phyloP scores from a whole-genome alignment of 257 asterid species.

The Henckelia pumila region DNA sequence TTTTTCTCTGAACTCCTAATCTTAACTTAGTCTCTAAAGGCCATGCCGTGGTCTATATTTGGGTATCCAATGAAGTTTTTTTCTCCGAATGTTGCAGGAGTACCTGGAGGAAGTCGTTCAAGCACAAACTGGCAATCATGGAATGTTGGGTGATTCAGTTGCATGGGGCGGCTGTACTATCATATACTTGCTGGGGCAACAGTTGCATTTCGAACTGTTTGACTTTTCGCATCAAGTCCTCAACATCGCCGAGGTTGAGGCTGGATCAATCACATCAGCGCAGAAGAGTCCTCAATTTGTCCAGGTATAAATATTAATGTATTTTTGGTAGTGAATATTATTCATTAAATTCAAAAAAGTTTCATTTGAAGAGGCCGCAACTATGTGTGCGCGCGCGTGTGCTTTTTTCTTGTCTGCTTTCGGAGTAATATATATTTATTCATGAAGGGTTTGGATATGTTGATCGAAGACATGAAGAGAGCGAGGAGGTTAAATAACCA shows the following conservation, averaged over 20 bases:
- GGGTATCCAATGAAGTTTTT: background rate
- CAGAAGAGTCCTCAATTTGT: slow-evolving; percentile 53
- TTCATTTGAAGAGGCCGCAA: no score
- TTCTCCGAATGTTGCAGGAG: slow-evolving; percentile 48
- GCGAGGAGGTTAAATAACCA: slow-evolving; percentile 84
- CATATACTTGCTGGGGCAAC: slow-evolving; percentile 92
- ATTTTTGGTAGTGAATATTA: background rate
- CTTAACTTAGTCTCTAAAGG: background rate
- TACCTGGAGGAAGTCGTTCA: slow-evolving; percentile 67
- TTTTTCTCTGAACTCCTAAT: slow-evolving; percentile 9
- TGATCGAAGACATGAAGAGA: slow-evolving; percentile 89
- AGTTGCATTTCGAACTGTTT: slow-evolving; percentile 83
- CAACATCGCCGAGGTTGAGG: slow-evolving; percentile 92
- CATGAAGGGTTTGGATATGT: slow-evolving; percentile 55
- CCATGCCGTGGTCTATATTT: background rate
- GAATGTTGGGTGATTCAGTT: slow-evolving; percentile 85
- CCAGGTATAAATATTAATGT: slow-evolving; percentile 40
- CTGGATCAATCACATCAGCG: slow-evolving; percentile 46
- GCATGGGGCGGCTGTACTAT: slow-evolving; percentile 99
- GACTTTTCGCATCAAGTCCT: slow-evolving; percentile 98
- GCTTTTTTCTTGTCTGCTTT: background rate
- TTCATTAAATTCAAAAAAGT: background rate
- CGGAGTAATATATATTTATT: slow-evolving; percentile 2
- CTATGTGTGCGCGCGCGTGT: no score
- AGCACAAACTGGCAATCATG: slow-evolving; percentile 59